phyloP scores from a whole-genome alignment of 305 asterid species.

The Ruellia speciosa region DNA sequence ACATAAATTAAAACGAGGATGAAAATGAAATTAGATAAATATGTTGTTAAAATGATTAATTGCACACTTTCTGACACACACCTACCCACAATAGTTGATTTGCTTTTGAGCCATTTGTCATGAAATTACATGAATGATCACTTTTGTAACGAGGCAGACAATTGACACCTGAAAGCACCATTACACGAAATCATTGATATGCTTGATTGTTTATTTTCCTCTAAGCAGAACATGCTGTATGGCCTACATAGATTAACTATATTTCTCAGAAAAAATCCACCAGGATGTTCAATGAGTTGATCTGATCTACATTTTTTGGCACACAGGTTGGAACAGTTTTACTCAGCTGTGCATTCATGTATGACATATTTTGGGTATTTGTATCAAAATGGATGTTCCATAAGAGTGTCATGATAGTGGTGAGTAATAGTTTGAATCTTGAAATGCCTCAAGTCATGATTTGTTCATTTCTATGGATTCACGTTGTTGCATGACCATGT shows the following conservation, averaged over 20 bases:
- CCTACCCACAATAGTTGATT: no score
- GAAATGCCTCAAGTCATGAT: background rate
- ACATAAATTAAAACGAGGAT: no score
- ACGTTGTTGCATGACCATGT: conserved; percentile 4
- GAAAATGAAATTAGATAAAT: no score
- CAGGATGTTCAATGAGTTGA: background rate
- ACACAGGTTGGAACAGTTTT: conserved; percentile 70
- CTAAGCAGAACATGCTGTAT: background rate
- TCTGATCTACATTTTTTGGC: conserved; percentile 21
- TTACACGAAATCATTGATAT: no score
- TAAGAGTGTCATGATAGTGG: conserved; percentile 83
- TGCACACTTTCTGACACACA: no score
- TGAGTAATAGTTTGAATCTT: conserved; percentile 27
- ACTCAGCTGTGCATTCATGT: conserved; percentile 71
- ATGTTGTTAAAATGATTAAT: no score
- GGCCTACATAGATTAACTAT: background rate
- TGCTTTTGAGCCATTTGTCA: background rate
- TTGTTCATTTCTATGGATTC: conserved; percentile 6
- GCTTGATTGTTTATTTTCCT: background rate
- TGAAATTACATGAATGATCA: background rate
- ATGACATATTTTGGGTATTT: conserved; percentile 81
- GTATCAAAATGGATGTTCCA: conserved; percentile 60
- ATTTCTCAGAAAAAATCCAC: no score
- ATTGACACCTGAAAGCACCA: background rate
- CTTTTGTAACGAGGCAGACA: background rate